Conservation (phyloP, 139 green algal species). For the Marvania coccoides region DNA sequence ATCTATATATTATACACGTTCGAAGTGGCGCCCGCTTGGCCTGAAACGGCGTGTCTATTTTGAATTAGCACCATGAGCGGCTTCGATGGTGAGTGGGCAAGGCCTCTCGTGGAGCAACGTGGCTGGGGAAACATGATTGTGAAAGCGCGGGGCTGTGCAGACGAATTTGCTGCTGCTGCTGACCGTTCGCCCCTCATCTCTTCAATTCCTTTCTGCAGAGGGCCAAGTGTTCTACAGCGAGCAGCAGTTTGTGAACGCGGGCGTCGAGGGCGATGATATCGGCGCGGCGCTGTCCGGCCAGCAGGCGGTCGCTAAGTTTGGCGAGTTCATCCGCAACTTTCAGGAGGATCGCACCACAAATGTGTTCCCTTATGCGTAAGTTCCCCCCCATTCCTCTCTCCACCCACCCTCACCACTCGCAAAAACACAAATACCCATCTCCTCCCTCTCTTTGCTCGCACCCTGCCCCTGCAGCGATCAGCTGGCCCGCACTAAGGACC, state of each 20-base stretch:
- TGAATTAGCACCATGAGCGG: constrained; percentile 5
- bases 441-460: background rate
- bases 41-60: background rate
- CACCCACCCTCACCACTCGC: background rate
- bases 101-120: background rate
- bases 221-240: constrained; percentile 42
- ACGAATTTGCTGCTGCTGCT: background rate
- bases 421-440: background rate
- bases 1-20: too few species aligned
- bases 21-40: too few species aligned
- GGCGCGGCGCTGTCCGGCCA: background rate
- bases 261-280: constrained; percentile 7
- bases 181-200: too few species aligned
- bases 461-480: constrained; percentile 32
- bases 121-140: background rate
- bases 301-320: constrained; percentile 38
- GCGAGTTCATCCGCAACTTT: constrained; percentile 46
- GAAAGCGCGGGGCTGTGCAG: background rate
- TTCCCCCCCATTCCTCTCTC: background rate
- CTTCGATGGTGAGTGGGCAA: constrained; percentile 23
- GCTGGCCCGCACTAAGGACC: constrained; percentile 12
- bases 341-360: constrained; percentile 24
- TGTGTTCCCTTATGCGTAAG: constrained; percentile 28
- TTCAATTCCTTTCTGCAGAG: constrained; percentile 15
- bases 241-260: constrained; percentile 32